Evolutionary conservation across 129 eudicot genomes (phyloP).

Genomic region (Solidago caesia): DNA sequence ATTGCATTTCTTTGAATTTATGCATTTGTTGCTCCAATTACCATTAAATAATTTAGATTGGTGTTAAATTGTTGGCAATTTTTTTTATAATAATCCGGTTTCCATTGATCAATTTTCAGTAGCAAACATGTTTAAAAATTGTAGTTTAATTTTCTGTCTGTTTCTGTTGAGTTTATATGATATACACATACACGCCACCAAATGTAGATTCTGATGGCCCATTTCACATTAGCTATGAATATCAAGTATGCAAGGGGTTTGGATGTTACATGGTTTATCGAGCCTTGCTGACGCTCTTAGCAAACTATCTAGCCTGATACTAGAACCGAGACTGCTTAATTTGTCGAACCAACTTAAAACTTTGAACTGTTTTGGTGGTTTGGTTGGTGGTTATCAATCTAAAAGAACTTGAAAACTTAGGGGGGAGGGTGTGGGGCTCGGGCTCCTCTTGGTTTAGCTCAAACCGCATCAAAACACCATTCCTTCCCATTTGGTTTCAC

Average conservation of each 20-base stretch:
- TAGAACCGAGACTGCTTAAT: no score
- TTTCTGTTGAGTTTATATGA: background rate
- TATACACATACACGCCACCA: background rate
- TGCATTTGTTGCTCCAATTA: conserved; percentile 8
- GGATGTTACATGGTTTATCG: background rate
- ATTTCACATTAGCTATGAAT: conserved; percentile 1
- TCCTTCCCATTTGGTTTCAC: no score
- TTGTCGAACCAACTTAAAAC: no score
- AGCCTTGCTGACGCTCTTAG: background rate
- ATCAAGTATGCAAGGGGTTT: conserved; percentile 2
- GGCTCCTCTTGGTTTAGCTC: no score
- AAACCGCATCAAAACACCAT: no score
- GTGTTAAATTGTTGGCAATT: background rate
- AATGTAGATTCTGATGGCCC: background rate
- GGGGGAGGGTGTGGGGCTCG: no score
- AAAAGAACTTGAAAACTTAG: no score
- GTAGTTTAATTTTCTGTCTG: background rate
- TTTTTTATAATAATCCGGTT: conserved; percentile 6
- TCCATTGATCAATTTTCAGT: background rate
- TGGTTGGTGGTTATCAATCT: no score
- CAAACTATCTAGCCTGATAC: no score
- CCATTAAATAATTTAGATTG: conserved; percentile 4
- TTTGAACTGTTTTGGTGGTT: no score
- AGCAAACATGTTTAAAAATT: background rate
- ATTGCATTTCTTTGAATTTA: background rate